Evolutionary conservation across 2,329 filamentous ascomycete genomes (phyloP).

Genomic region (Nemania bipapillata): DNA sequence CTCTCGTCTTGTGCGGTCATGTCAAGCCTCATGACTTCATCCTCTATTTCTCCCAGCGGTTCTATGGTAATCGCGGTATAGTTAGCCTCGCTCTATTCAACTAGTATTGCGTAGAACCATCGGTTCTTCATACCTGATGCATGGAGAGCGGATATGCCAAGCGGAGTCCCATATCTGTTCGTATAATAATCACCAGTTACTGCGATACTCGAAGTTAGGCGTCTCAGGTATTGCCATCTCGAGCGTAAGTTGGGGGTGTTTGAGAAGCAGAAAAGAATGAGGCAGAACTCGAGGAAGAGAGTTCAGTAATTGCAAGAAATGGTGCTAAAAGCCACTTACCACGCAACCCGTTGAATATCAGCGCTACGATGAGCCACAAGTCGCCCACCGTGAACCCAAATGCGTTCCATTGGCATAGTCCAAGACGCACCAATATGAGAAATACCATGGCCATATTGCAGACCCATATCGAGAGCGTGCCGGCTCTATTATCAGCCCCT

Average conservation of each 20-base stretch:
- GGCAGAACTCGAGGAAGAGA: not conserved
- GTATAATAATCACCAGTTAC: conserved; percentile 25
- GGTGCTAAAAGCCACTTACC: not conserved
- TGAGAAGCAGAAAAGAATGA: too few relatives aligned
- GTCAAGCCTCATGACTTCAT: not conserved
- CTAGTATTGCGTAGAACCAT: not conserved
- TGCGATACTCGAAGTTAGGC: not conserved
- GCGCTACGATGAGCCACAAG: conserved; percentile 27
- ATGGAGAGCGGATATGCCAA: conserved; percentile 9
- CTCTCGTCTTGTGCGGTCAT: conserved; percentile 3
- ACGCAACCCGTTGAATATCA: conserved; percentile 25
- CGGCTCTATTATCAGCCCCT: not conserved
- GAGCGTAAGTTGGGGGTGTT: too few relatives aligned
- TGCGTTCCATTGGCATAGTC: conserved; percentile 22
- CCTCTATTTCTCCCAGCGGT: not conserved
- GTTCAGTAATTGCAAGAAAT: not conserved
- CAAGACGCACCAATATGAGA: conserved; percentile 28
- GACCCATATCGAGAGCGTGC: conserved; percentile 26
- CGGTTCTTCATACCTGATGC: conserved; percentile 10
- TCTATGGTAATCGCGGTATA: not conserved
- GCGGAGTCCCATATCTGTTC: conserved; percentile 26
- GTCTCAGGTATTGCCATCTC: not conserved
- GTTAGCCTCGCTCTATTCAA: not conserved
- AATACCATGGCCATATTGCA: conserved; percentile 18
- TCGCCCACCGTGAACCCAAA: conserved; percentile 30